phyloP scores from a whole-genome alignment of 1,139 yeast species.

The Schizosaccharomyces versatilis region DNA sequence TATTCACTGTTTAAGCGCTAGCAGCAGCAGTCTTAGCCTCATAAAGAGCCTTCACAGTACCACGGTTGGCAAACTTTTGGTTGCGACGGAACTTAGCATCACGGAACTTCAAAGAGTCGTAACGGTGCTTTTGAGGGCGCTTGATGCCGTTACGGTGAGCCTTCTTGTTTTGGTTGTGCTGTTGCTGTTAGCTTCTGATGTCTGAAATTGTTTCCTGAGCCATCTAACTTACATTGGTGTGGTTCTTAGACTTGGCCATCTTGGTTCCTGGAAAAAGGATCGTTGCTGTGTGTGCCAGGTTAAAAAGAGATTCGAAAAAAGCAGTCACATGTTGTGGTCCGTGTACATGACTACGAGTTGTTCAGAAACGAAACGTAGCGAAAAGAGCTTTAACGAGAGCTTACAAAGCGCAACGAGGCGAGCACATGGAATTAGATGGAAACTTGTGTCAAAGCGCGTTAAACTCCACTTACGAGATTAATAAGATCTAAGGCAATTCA shows the following conservation, averaged over 20 bases:
- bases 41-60: conserved; percentile 1
- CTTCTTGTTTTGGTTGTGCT: conserved; percentile 95
- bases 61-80: conserved; percentile 33
- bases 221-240: conserved; percentile 32
- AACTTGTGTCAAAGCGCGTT: too few species aligned
- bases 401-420: too few species aligned
- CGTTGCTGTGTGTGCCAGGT: neutral
- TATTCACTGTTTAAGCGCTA: too few species aligned
- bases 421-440: too few species aligned
- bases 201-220: neutral
- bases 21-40: neutral
- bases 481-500: too few species aligned
- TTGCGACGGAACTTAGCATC: conserved; percentile 98
- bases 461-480: too few species aligned
- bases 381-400: too few species aligned
- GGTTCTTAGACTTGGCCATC: conserved; percentile 98
- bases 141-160: conserved; percentile 97
- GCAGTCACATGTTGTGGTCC: neutral
- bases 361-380: too few species aligned
- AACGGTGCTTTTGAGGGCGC: conserved; percentile 95
- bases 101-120: conserved; percentile 96
- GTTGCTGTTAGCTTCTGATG: neutral
- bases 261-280: conserved; percentile 13
- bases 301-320: neutral
- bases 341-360: neutral